phyloP scores from a whole-genome alignment of 2,329 filamentous ascomycete genomes.

The Botrytis hyacinthi region DNA sequence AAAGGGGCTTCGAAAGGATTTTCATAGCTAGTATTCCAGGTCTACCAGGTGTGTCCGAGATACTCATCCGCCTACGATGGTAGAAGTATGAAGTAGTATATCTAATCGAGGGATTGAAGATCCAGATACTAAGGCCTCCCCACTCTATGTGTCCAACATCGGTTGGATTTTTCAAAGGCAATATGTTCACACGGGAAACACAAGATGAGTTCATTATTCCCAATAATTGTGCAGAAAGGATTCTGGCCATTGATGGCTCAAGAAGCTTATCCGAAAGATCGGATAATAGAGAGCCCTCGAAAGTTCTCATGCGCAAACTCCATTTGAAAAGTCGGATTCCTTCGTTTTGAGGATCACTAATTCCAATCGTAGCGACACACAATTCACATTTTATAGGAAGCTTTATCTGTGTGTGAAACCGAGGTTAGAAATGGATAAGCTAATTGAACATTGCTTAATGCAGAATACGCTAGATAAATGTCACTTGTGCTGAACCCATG shows the following conservation, averaged over 20 bases:
- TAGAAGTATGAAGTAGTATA: slow-evolving; percentile 3
- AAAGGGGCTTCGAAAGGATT: slow-evolving; percentile 31
- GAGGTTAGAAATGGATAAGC: not conserved
- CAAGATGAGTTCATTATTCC: slow-evolving; percentile 21
- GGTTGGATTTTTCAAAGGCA: not conserved
- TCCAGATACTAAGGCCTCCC: not conserved
- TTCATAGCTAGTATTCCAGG: slow-evolving; percentile 32
- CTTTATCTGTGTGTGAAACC: not conserved
- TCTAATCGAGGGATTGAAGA: slow-evolving; percentile 13
- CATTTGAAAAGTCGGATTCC: slow-evolving; percentile 37
- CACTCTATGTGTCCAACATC: not conserved
- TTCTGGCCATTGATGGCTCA: slow-evolving; percentile 24
- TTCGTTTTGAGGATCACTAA: slow-evolving; percentile 29
- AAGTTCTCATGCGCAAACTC: slow-evolving; percentile 21
- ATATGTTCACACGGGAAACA: slow-evolving; percentile 12
- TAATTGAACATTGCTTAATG: not conserved
- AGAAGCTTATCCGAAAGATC: not conserved
- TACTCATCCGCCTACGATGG: not conserved
- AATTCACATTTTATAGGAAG: not conserved
- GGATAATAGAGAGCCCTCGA: not conserved
- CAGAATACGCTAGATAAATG: slow-evolving; percentile 34
- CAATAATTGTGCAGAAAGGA: slow-evolving; percentile 28
- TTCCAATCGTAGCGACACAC: slow-evolving; percentile 27
- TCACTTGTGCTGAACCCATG: slow-evolving; percentile 52
- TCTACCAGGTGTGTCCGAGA: not conserved